Evolutionary conservation across 371 early-diverging fungal genomes (phyloP), one percentile per base, ranked within the genome.

Genomic region (Mucor piriformis): DNA sequence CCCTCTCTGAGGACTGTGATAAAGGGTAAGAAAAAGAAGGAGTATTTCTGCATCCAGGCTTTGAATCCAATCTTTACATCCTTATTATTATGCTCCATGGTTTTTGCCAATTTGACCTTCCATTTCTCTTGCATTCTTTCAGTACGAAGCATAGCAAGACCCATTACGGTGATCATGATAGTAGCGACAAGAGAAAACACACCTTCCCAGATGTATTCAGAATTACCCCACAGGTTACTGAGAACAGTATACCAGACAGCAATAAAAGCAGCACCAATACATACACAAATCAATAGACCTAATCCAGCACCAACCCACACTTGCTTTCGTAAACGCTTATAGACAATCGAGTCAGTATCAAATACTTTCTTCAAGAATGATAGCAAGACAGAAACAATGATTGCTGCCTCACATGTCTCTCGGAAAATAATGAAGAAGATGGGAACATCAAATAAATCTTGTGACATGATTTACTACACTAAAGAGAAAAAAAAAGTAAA

Each of bases 371-470:
- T 64, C 64, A 90, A 57, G 70, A 92, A 90, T 2, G 92, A 76
- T 35, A 91, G 78, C 47, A 93, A 67, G 32, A 95, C 91, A 6
- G 91, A 87, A 40, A 94, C 80, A 63, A 94, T 88, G 63, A 94
- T 86, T 21, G 90, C 84, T 6, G 90, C 90, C 74, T 95, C 95
- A 4, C 85, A 78, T 37, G 92, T 89, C 76, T 93, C 93, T 53
- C 95, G 82, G 61, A 92, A 88, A 50, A 94, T 61, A 50, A 94
- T 88, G 58, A 94, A 92, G 71, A 91, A 94, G 52, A 92, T 82
- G 0, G 93, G 90, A 4, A 91, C 80, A 38, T 88, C 83, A 70
- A 92, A 92, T 18, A 84, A 70, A 51, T 81, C 78, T 63, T 59
- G 63, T 13, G 70, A 57, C 59, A 64, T 57, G 34, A 27, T 57